phyloP scores from a whole-genome alignment of 148 eudicot species.

The Rhododendron ovatum region DNA sequence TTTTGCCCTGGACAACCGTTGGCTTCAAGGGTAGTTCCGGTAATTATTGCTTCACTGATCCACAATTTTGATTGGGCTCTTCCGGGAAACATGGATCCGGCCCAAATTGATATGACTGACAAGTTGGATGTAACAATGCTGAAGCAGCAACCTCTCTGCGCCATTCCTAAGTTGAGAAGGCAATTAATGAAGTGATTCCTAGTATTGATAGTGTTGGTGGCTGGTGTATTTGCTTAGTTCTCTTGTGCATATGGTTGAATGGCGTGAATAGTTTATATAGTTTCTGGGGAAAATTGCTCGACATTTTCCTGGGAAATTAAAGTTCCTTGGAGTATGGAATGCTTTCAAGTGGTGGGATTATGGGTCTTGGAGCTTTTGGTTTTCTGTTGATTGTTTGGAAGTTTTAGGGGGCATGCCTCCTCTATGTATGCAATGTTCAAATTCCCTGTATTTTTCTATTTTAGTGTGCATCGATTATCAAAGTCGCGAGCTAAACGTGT shows the following conservation, averaged over 20 bases:
- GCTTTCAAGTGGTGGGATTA: no score
- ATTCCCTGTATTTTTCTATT: neutral
- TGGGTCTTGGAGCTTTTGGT: neutral
- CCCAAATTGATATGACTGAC: neutral
- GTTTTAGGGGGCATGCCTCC: neutral
- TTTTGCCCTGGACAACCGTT: constrained; percentile 9
- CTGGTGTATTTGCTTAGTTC: no score
- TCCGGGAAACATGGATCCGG: neutral
- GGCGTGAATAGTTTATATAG: no score
- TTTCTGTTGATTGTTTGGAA: neutral
- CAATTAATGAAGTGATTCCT: neutral
- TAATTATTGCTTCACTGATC: neutral
- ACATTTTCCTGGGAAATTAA: neutral
- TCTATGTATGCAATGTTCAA: neutral
- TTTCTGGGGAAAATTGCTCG: neutral
- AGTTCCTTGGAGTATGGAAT: neutral
- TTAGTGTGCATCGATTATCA: no score
- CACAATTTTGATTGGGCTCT: neutral
- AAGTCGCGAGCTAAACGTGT: no score
- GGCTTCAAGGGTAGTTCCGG: neutral
- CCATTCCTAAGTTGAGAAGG: neutral
- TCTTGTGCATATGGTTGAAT: no score
- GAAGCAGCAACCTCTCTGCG: neutral
- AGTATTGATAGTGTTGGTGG: no score
- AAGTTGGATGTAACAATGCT: neutral